Base-by-base conservation (phyloP, 2,329 filamentous ascomycete genomes). In the Xylaria sp. region DNA sequence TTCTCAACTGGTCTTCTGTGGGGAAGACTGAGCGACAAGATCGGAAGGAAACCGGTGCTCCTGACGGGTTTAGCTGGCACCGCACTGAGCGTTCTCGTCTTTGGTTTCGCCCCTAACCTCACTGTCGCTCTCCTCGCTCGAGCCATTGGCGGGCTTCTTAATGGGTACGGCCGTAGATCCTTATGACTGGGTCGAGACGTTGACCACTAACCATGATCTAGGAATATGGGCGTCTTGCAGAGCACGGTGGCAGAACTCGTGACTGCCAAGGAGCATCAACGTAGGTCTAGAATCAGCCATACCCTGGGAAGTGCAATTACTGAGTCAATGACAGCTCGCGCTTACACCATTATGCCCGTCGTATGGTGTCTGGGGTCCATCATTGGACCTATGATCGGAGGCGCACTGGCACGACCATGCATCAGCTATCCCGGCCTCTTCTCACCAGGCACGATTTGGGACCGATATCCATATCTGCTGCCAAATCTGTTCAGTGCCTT, bases 321-420 rank as follows among this genome's bases (percentile, higher is more conserved):
- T 81, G 73, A 84, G 75, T 55, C 66, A 58, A 59, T 63, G 63
- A 67, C 70, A 94, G 92, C 94, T 74, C 93, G 93, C 75, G 96
- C 95, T 59, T 99, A 97, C 82, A 94, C 95, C 13, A 94, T 98
- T 74, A 98, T 99, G 94, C 96, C 96, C 7, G 94, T 97, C 79
- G 93, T 98, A 31, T 99, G 96, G 96, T 98, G 94, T 79, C 87
- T 99, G 77, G 96, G 96, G 86, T 93, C 95, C 34, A 97, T 98
- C 76, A 86, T 98, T 74, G 96, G 96, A 41, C 94, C 95, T 57
- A 92, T 93, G 79, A 92, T 98, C 78, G 96, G 96, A 77, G 96
- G 96, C 76, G 90, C 93, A 67, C 87, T 99, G 60, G 95, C 96
- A 60, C 89, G 94, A 76, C 96, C 96, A 23, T 96, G 94, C 77